A percentile compares a stretch with the other conserved stretches of the same genome.
Conservation (phyloP, 2,329 filamentous ascomycete species). For the Aspergillus ustus region DNA sequence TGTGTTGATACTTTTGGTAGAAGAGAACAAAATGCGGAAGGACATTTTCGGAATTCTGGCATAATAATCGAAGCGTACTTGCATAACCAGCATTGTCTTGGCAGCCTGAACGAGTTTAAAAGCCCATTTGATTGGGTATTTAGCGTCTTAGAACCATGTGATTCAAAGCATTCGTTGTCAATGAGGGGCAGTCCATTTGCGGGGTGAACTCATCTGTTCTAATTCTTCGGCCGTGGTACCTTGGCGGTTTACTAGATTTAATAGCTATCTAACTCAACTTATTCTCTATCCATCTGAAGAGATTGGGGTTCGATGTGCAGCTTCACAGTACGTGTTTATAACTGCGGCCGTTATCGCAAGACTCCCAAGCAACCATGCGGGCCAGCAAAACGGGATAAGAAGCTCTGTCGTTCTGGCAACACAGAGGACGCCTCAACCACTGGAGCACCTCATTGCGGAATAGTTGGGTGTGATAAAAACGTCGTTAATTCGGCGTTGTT, state of each 20-base stretch:
- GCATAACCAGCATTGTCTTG: no score
- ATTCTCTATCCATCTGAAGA: background rate
- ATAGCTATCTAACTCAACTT: background rate
- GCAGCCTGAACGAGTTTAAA: no score
- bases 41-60: background rate
- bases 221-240: background rate
- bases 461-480: slow-evolving; percentile 4
- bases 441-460: no score
- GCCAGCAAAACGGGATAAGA: background rate
- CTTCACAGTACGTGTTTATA: background rate
- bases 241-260: background rate
- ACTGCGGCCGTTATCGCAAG: background rate
- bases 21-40: background rate
- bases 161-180: no score
- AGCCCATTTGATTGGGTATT: no score
- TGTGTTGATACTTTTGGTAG: background rate
- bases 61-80: background rate
- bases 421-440: no score
- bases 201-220: no score
- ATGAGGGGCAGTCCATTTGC: no score
- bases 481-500: slow-evolving; percentile 26
- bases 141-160: no score
- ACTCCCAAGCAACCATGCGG: background rate
- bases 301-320: background rate
- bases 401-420: no score